phyloP scores from a whole-genome alignment of 441 rosid genomes.

The Daphne laureola region DNA sequence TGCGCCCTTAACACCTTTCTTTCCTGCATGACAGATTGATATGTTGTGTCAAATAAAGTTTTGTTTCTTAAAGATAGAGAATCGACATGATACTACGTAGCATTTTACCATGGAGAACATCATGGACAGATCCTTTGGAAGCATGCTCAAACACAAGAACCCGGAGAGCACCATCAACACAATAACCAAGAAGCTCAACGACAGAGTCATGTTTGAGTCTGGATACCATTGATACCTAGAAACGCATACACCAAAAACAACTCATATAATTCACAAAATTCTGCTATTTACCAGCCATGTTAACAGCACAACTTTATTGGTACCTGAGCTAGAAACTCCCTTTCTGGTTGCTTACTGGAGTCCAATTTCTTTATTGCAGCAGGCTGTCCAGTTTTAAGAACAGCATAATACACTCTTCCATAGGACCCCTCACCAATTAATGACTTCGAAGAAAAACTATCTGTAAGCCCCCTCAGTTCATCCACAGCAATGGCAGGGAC shows the following conservation, averaged over 20 bases:
- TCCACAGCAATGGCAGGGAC: constrained; percentile 35
- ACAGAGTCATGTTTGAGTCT: constrained; percentile 53
- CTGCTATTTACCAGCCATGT: background rate
- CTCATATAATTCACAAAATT: background rate
- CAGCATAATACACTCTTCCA: constrained; percentile 55
- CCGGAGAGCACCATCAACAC: constrained; percentile 43
- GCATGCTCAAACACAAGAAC: constrained; percentile 56
- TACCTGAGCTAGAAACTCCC: constrained; percentile 53
- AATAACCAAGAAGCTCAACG: constrained; percentile 55
- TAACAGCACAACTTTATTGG: constrained; percentile 2
- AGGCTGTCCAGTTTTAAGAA: constrained; percentile 40
- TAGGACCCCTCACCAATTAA: constrained; percentile 58
- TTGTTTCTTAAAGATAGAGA: background rate
- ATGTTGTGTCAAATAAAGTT: background rate
- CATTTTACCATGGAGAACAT: constrained; percentile 48
- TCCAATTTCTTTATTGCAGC: constrained; percentile 59
- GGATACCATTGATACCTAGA: constrained; percentile 54
- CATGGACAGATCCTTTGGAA: constrained; percentile 57
- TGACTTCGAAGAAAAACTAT: constrained; percentile 41
- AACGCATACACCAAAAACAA: constrained; percentile 10
- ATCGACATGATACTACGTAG: background rate
- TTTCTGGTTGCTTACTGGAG: constrained; percentile 55
- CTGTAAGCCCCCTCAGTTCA: constrained; percentile 43
- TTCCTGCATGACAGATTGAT: constrained; percentile 19
- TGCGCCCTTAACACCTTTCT: constrained; percentile 48